These are phyloP conservation scores for Cydonia oblonga DNA, from an alignment of 331 rosid species.

Conservation along the genomic window DNA sequence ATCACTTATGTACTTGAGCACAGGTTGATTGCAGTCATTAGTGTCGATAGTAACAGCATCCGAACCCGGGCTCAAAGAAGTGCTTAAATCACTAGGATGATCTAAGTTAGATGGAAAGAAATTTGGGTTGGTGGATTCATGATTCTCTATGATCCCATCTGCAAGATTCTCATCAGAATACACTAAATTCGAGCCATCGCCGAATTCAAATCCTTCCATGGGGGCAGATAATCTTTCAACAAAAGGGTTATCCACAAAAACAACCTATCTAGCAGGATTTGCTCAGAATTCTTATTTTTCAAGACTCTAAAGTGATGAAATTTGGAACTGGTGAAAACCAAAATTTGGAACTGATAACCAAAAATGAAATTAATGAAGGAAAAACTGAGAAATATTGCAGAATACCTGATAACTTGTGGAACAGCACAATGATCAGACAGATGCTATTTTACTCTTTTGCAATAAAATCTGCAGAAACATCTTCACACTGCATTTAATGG, in stretches of 20 bases:
- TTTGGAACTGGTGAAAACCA: background rate
- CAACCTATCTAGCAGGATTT: background rate
- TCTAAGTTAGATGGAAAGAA: slow-evolving; percentile 1
- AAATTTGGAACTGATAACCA: background rate
- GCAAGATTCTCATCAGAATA: background rate
- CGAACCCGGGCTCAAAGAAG: slow-evolving; percentile 28
- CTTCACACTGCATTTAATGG: background rate
- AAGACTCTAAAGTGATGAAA: background rate
- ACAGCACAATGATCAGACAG: background rate
- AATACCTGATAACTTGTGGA: background rate
- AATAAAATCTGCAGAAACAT: background rate
- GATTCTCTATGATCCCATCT: background rate
- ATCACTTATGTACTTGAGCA: slow-evolving; percentile 58
- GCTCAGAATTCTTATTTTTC: background rate
- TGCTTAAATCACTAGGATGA: slow-evolving; percentile 19
- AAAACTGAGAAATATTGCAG: background rate
- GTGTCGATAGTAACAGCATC: slow-evolving; percentile 18
- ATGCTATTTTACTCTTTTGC: background rate
- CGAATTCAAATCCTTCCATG: background rate
- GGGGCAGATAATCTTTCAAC: background rate
- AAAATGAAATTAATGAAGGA: background rate
- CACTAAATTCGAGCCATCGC: background rate
- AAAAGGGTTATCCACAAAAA: slow-evolving; percentile 1
- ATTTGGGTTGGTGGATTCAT: background rate
- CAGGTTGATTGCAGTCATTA: slow-evolving; percentile 25